Evolutionary conservation across 768 basidiomycete genomes (phyloP).

Genomic region (Boletus rubroflammeus): DNA sequence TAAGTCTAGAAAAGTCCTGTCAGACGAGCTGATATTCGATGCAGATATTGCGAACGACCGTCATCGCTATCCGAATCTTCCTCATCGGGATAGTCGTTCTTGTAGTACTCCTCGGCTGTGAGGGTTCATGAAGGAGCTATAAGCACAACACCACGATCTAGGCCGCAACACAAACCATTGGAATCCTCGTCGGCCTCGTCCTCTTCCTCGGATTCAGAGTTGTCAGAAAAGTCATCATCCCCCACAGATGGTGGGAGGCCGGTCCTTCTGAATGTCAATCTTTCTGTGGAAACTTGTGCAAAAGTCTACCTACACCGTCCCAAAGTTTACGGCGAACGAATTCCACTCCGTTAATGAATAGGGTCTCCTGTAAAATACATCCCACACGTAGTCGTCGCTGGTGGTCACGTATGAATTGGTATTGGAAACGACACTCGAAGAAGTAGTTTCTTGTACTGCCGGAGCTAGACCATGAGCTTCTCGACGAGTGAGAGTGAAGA

Average conservation of each 20-base stretch:
- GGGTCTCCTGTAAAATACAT: constrained; percentile 75
- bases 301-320: constrained; percentile 51
- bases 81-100: constrained; percentile 82
- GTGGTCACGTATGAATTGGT: background rate
- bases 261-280: constrained; percentile 39
- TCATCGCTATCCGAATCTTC: constrained; percentile 43
- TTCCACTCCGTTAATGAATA: constrained; percentile 59
- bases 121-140: background rate
- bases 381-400: constrained; percentile 75
- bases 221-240: constrained; percentile 53
- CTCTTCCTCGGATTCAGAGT: constrained; percentile 62
- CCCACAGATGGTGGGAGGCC: constrained; percentile 58
- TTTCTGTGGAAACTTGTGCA: background rate
- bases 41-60: constrained; percentile 31
- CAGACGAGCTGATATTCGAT: background rate
- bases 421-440: constrained; percentile 4
- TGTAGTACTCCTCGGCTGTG: constrained; percentile 78
- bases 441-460: constrained; percentile 28
- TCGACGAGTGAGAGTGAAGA: background rate
- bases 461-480: background rate
- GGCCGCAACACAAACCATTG: constrained; percentile 49
- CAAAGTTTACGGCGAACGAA: constrained; percentile 51
- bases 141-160: background rate
- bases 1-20: constrained; percentile 41
- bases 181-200: constrained; percentile 84